A percentile compares a stretch with the other conserved stretches of the same genome.
phyloP scores from a whole-genome alignment of 148 eudicot species.

The Fagopyrum tataricum region DNA sequence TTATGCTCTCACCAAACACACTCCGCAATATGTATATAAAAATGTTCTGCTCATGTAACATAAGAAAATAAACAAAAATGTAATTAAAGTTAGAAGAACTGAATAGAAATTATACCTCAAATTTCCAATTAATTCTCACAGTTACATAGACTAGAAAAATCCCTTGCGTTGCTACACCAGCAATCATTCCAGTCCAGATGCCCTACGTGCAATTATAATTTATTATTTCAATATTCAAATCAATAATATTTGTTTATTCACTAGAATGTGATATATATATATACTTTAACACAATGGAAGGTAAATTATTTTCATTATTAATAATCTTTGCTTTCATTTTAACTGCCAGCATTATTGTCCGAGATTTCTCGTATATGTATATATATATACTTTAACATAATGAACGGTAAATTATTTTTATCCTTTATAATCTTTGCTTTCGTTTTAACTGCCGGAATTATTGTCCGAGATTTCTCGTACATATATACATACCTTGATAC shows the following conservation, averaged over 20 bases:
- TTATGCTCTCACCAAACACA: too few species aligned
- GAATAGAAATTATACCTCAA: not conserved
- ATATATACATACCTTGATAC: conserved; percentile 21
- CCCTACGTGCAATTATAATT: not conserved
- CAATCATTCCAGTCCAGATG: not conserved
- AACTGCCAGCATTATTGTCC: not conserved
- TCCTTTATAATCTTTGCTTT: too few species aligned
- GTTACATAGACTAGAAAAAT: not conserved
- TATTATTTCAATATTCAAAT: not conserved
- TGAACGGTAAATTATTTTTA: not conserved
- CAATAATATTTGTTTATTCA: too few species aligned
- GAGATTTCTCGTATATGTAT: too few species aligned
- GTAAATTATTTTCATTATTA: too few species aligned
- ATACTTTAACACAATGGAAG: not conserved
- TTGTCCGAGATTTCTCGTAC: not conserved
- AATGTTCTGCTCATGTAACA: too few species aligned
- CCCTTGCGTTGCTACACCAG: not conserved
- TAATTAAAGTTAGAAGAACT: too few species aligned
- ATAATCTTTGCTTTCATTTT: too few species aligned
- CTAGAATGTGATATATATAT: not conserved
- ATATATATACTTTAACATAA: not conserved
- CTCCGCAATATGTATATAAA: too few species aligned
- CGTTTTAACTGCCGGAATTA: not conserved
- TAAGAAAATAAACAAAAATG: too few species aligned
- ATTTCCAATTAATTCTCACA: not conserved